Conservation (phyloP, 345 rosid genomes). For the Iberis pinnata region DNA sequence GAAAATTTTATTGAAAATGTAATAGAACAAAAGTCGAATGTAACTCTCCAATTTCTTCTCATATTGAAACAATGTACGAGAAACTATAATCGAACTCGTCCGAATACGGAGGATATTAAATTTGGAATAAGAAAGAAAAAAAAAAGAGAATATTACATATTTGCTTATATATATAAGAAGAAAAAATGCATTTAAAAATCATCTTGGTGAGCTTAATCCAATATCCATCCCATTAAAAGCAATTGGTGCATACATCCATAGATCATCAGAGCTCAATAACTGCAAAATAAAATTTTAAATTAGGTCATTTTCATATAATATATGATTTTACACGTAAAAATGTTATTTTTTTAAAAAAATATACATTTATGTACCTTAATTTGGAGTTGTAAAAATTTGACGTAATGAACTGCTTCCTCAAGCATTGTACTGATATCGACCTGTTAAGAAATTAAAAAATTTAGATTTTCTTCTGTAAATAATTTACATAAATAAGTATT, state of each 20-base stretch:
- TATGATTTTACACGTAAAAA: not conserved
- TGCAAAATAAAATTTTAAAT: conserved; percentile 14
- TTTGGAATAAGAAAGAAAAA: too few relatives aligned
- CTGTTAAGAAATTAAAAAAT: conserved; percentile 26
- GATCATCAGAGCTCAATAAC: conserved; percentile 78
- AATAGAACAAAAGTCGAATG: not conserved
- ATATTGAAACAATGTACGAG: conserved; percentile 26
- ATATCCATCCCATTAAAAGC: conserved; percentile 77
- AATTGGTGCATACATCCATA: conserved; percentile 85
- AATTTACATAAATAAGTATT: too few relatives aligned
- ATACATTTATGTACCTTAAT: conserved; percentile 35
- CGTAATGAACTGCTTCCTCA: not conserved
- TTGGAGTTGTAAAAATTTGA: not conserved
- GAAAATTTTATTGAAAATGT: not conserved
- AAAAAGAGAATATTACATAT: conserved; percentile 3
- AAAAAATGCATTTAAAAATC: not conserved
- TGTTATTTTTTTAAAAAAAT: too few relatives aligned
- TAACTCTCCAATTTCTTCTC: conserved; percentile 18
- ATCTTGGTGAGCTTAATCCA: conserved; percentile 27
- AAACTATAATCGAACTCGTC: conserved; percentile 21
- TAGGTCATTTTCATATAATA: not conserved
- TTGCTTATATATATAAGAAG: not conserved
- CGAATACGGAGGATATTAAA: not conserved
- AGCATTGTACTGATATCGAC: conserved; percentile 66
- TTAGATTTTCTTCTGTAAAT: too few relatives aligned